Evolutionary conservation across 164 flowering plant genomes (phyloP).

Genomic region (Stephania yunnanensis): DNA sequence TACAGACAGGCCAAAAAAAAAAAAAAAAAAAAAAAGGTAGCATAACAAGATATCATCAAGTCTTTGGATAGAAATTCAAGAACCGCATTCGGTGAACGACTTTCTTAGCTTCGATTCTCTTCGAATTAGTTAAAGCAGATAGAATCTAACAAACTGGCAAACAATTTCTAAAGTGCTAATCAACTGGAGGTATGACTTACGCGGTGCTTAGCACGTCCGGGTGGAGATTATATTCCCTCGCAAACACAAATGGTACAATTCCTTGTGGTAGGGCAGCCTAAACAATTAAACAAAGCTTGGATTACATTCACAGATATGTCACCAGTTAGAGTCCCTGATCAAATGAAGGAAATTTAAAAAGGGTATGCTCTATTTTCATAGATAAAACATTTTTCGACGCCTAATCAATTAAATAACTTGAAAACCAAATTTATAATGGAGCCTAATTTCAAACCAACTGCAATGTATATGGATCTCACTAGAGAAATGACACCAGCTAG

Average conservation of each 20-base stretch:
- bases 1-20: not conserved
- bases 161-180: not conserved
- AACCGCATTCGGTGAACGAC: not conserved
- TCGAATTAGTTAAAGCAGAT: not conserved
- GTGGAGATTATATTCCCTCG: constrained; percentile 42
- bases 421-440: not conserved
- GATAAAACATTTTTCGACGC: too few relatives aligned
- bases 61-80: constrained; percentile 1
- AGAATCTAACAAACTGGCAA: not conserved
- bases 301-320: not conserved
- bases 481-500: too few relatives aligned
- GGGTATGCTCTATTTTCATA: not conserved
- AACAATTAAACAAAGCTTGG: constrained; percentile 8
- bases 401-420: not conserved
- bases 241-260: constrained; percentile 41
- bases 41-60: not conserved
- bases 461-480: too few relatives aligned
- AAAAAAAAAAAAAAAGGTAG: too few relatives aligned
- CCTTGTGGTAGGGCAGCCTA: constrained; percentile 46
- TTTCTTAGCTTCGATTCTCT: not conserved
- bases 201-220: constrained; percentile 37
- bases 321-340: not conserved
- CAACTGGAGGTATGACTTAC: constrained; percentile 22
- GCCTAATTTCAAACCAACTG: not conserved
- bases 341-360: not conserved